Evolutionary conservation across 345 rosid species (phyloP), one percentile per base, ranked within the genome.

Genomic region (Gossypium mustelinum): DNA sequence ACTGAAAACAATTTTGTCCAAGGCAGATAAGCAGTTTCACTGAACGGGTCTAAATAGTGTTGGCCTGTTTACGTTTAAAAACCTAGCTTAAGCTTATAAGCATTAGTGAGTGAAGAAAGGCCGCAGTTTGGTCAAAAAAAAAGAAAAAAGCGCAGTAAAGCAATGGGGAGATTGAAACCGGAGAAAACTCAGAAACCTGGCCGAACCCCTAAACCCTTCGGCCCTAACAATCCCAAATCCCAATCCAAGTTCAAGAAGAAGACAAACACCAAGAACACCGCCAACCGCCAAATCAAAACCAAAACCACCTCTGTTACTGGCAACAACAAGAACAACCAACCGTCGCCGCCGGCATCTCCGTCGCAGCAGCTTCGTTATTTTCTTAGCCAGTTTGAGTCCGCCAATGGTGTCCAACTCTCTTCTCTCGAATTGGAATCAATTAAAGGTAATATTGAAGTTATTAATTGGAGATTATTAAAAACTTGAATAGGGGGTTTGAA

Each of bases 401-500:
- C 89, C 81, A 86, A 82, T 81, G 86, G 77, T 57, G 70, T 93
- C 13, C 74, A 78, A 27, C 88, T 90, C 9, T 90, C 94, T 68
- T 83, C 92, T 59, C 84, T 90, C 60, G 97, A 91, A 87, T 84
- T 88, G 39, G 92, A 93, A 73, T 81, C 93, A 34, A 81, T 89
- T 39, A 82, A 77, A 78, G 97, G 94, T 57, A 58, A 29, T 20
- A 14, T 68, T 68, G 29, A 3, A 50, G 51, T 43, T 48, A 48
- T 48, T 45, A 45, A 24, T 68, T 6, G 2, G 72, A 24, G 13
- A 9, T 25, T 24, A 68, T 68, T 14, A 48, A 34, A 34, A 39
- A 48, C 29, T 34, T 68, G 25, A 24, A 68, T 3, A 4, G 11
- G 16, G 20, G 43, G 43, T 4, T 34, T 34, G 41, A 34, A 34